Base-by-base conservation (phyloP, 2,329 filamentous ascomycete genomes). In the Zasmidium citrigriseum region DNA sequence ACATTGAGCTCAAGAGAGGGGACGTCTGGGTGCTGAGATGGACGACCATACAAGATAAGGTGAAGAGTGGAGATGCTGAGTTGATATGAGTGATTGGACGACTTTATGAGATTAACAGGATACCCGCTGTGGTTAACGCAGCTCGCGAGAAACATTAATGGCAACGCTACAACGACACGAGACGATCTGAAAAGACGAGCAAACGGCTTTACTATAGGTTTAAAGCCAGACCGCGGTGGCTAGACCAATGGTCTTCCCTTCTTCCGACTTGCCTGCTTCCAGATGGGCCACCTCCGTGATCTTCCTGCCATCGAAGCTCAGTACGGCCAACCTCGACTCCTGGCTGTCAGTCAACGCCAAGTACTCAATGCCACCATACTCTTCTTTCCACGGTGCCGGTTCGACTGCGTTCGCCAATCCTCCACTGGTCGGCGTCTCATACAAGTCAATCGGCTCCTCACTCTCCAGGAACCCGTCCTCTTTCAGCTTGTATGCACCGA, bases 41-140 rank as follows among this genome's bases (percentile, higher is more conserved):
- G 80, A 86, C 62, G 80, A 84, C 54, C 68, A 77, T 75, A 78
- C 85, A 72, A 83, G 87, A 52, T 82, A 91, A 75, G 71, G 81
- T 92, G 27, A 77, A 87, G 62, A 90, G 87, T 83, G 89, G 90
- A 14, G 91, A 92, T 71, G 85, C 91, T 1, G 90, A 87, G 73
- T 63, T 81, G 69, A 77, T 81, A 64, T 81, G 69, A 78, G 23
- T 38, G 25, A 24, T 34, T 7, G 34, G 34, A 41, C 34, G n/a
- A n/a, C n/a, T n/a, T n/a, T n/a, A 29, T 41, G 34, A 41, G 34
- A 41, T 10, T n/a, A n/a, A 16, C 5, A 41, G 14, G 7, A n/a
- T 41, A 41, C 16, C 7, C 16, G 34, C 34, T 41, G 34, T 41
- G 34, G 16, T n/a, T n/a, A n/a, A n/a, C 16, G 18, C 34, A 41